Conservation (phyloP, 345 rosid species). For the Anacardium occidentale region DNA sequence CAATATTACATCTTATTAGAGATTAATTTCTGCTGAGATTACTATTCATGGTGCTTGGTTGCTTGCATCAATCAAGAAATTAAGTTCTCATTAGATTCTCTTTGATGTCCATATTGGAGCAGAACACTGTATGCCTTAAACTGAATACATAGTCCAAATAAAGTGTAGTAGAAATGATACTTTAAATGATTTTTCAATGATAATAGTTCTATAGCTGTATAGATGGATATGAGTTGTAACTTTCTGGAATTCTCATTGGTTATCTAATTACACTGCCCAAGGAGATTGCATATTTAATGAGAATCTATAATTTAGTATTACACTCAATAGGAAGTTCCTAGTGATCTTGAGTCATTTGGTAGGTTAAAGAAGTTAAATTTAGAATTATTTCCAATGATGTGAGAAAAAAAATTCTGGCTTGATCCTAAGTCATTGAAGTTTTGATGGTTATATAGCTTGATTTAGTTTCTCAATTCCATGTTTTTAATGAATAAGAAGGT, state of each 20-base stretch:
- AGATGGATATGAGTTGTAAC: neutral
- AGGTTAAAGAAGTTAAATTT: constrained; percentile 2
- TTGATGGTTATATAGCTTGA: neutral
- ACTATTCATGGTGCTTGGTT: constrained; percentile 2
- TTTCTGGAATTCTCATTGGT: neutral
- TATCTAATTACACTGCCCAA: neutral
- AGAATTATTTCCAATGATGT: neutral
- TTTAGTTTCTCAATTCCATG: neutral
- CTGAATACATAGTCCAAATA: neutral
- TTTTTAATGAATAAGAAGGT: constrained; percentile 1
- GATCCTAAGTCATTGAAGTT: neutral
- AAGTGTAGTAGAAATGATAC: neutral
- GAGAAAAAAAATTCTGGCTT: too few species aligned
- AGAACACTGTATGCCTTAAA: neutral
- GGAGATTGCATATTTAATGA: neutral
- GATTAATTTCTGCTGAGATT: constrained; percentile 4
- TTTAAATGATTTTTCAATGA: neutral
- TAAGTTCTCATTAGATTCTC: constrained; percentile 1
- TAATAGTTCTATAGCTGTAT: neutral
- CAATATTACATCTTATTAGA: neutral
- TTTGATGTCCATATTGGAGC: neutral
- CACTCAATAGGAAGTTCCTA: neutral
- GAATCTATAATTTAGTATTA: constrained; percentile 2
- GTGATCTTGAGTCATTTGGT: neutral
- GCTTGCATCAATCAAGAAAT: constrained; percentile 17